A percentile compares a stretch with the other conserved stretches of the same genome.
phyloP scores from a whole-genome alignment of 495 filamentous ascomycete genomes.

The Thozetella sp. region DNA sequence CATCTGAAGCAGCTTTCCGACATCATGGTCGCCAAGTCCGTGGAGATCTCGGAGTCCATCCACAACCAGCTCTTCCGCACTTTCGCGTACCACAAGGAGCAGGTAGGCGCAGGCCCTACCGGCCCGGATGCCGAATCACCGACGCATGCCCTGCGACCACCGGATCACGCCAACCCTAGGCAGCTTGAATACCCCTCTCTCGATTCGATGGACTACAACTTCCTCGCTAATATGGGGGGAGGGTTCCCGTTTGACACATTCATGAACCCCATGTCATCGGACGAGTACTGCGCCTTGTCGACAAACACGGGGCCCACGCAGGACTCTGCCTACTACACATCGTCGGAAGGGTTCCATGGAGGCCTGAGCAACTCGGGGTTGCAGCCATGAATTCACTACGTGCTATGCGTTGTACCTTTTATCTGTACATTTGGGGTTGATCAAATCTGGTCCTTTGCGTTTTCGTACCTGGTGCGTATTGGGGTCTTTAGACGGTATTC shows the following conservation, averaged over 20 bases:
- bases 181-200: neutral
- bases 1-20: conserved; percentile 14
- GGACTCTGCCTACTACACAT: neutral
- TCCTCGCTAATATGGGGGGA: neutral
- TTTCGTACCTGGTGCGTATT: too few species aligned
- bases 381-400: too few species aligned
- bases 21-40: conserved; percentile 13
- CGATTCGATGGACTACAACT: neutral
- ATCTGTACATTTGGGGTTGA: too few species aligned
- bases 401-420: too few species aligned
- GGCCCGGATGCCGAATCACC: neutral
- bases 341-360: too few species aligned
- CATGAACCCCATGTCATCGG: neutral
- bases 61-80: conserved; percentile 16
- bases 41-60: conserved; percentile 16
- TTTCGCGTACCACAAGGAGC: conserved; percentile 15
- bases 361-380: too few species aligned
- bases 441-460: too few species aligned
- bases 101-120: conserved; percentile 1
- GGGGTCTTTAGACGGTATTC: too few species aligned
- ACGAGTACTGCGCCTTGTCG: neutral
- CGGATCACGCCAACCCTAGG: neutral
- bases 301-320: neutral
- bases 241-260: neutral
- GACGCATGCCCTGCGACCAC: neutral